Evolutionary conservation across 192 early-diverging fungal genomes (phyloP), one percentile per base, ranked within the genome.

Genomic region (Entomortierella beljakovae): DNA sequence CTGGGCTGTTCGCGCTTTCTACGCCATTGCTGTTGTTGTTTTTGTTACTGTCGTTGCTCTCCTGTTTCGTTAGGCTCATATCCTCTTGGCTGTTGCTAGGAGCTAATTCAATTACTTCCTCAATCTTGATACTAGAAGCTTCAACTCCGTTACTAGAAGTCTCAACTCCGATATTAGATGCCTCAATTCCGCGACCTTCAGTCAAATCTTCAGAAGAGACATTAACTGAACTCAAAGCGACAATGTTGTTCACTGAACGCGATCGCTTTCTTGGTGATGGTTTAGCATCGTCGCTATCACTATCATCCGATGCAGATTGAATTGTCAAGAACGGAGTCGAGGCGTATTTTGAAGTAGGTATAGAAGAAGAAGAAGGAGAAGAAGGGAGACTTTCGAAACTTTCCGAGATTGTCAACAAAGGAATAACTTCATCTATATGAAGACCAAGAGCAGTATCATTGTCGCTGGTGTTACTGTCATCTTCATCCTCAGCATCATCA

Each of bases 181-280:
- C n/a, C n/a, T 46, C 43, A 20, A 46, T 46, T 16, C 43, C 43
- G 15, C 43, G 43, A 46, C 3, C 2, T 20, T 46, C 43, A 46
- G 3, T 16, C 7, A 46, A 15, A 1, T 1, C n/a, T 16, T 28
- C 50, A 1, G n/a, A 31, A 22, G 6, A 18, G 3, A 23, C 8
- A 38, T 32, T n/a, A n/a, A 22, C 34, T n/a, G 51, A 22, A 1
- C 5, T 52, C 0, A 53, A 2, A 53, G 29, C 29, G 28, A 13
- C 59, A 61, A 40, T 38, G 11, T 29, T 54, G 2, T 35, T 23
- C 18, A 54, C 51, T 1, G 68, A 70, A 22, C 61, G 61, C 38
- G 59, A 38, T 3, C 68, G 52, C 31, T 55, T 50, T 42, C 59
- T 37, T 28, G 59, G 26, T 5, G 59, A 70, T 8, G 59, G 68